A percentile compares a stretch with the other conserved stretches of the same genome.
Evolutionary conservation across 23 red algal genomes (phyloP).

Genomic region (Chondrus crispus): DNA sequence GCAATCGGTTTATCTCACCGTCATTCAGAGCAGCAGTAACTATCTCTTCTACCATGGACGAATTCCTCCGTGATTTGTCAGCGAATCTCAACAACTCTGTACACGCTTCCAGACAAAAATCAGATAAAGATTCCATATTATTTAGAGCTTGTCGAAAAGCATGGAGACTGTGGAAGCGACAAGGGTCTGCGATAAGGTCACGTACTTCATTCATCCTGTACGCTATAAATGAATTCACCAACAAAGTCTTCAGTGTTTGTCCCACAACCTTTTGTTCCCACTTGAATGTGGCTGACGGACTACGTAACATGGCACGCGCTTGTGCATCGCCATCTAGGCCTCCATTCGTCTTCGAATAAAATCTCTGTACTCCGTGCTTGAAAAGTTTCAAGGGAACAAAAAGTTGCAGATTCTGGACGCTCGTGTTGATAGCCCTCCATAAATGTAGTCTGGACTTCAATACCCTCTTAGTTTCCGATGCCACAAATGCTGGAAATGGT

Average conservation of each 20-base stretch:
- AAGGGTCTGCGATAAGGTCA: not conserved
- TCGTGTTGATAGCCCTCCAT: not conserved
- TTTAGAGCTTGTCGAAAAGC: not conserved
- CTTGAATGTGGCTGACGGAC: not conserved
- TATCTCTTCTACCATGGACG: too few species aligned
- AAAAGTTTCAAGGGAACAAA: not conserved
- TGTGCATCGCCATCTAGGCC: not conserved
- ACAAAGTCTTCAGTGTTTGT: not conserved
- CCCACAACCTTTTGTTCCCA: not conserved
- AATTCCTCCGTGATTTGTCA: too few species aligned
- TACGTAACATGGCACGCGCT: not conserved
- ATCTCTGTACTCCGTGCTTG: not conserved
- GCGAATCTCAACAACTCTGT: not conserved
- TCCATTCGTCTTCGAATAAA: not conserved
- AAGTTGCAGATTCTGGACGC: not conserved
- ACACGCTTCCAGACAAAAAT: not conserved
- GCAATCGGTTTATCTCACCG: not conserved
- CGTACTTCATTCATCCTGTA: not conserved
- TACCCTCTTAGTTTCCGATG: not conserved
- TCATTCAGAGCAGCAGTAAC: not conserved
- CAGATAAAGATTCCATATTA: not conserved
- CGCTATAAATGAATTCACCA: not conserved
- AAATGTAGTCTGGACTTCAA: not conserved
- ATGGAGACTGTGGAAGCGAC: not conserved
- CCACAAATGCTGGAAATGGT: not conserved